Percentiles rank a stretch among this genome's conserved stretches.
These are phyloP conservation scores for Corchorus olitorius DNA, from an alignment of 345 rosid species.

Conservation along the genomic window DNA sequence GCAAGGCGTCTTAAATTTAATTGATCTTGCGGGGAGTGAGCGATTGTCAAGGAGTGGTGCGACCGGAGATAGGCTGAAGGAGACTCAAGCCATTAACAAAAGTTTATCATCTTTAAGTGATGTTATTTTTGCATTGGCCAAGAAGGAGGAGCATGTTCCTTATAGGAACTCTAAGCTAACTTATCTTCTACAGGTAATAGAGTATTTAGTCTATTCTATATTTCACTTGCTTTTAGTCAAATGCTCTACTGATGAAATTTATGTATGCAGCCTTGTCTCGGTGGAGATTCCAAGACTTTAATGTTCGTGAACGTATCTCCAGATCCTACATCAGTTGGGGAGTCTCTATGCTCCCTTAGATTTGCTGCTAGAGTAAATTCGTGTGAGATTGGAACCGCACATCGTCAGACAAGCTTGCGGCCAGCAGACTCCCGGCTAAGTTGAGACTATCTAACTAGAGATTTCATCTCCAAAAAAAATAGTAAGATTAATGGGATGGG, in stretches of 20 bases:
- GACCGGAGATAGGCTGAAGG: constrained; percentile 89
- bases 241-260: neutral
- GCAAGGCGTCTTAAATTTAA: constrained; percentile 88
- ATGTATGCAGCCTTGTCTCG: constrained; percentile 74
- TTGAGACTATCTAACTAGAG: constrained; percentile 41
- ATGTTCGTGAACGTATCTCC: constrained; percentile 91
- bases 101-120: constrained; percentile 82
- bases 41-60: constrained; percentile 88
- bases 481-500: too few relatives aligned
- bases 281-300: constrained; percentile 85
- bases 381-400: constrained; percentile 81
- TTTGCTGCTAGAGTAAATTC: constrained; percentile 91
- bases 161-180: constrained; percentile 92
- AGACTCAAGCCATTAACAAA: constrained; percentile 97
- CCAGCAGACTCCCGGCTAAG: constrained; percentile 64
- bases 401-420: constrained; percentile 54
- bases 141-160: constrained; percentile 94
- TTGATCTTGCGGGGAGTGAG: constrained; percentile 98
- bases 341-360: constrained; percentile 81
- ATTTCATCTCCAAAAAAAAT: too few relatives aligned
- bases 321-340: constrained; percentile 69
- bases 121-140: constrained; percentile 89
- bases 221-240: too few relatives aligned
- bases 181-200: constrained; percentile 85
- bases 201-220: too few relatives aligned